phyloP scores from a whole-genome alignment of 148 eudicot species.

The Heliosperma pusillum region DNA sequence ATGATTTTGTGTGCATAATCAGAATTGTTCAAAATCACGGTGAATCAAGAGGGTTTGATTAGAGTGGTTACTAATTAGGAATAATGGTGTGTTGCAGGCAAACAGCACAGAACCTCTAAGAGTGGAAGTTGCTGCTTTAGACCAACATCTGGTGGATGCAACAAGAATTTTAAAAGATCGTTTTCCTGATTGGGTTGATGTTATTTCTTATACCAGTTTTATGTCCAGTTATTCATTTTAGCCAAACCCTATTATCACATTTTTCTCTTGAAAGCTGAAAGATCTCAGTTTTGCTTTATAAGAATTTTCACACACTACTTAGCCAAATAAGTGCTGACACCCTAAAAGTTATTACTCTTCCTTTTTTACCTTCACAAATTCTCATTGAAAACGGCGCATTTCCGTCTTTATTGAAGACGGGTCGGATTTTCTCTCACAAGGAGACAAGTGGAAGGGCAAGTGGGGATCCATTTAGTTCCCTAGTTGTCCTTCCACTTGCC shows the following conservation, averaged over 20 bases:
- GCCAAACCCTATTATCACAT: background rate
- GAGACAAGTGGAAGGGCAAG: too few relatives aligned
- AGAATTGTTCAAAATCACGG: background rate
- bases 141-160: slow-evolving; percentile 56
- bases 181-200: slow-evolving; percentile 87
- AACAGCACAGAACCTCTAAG: slow-evolving; percentile 59
- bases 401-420: too few relatives aligned
- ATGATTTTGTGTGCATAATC: background rate
- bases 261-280: background rate
- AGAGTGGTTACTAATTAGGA: background rate
- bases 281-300: background rate
- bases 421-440: too few relatives aligned
- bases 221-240: slow-evolving; percentile 71
- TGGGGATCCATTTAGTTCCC: too few relatives aligned
- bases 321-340: too few relatives aligned
- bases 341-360: too few relatives aligned
- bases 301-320: too few relatives aligned
- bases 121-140: slow-evolving; percentile 75
- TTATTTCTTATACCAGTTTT: slow-evolving; percentile 66
- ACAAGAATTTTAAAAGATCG: slow-evolving; percentile 51
- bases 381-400: too few relatives aligned
- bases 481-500: too few relatives aligned
- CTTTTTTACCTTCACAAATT: too few relatives aligned
- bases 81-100: slow-evolving; percentile 46
- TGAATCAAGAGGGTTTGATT: background rate